Evolutionary conservation across 352 stramenopile species (phyloP).

Genomic region (Achlya hypogyna): DNA sequence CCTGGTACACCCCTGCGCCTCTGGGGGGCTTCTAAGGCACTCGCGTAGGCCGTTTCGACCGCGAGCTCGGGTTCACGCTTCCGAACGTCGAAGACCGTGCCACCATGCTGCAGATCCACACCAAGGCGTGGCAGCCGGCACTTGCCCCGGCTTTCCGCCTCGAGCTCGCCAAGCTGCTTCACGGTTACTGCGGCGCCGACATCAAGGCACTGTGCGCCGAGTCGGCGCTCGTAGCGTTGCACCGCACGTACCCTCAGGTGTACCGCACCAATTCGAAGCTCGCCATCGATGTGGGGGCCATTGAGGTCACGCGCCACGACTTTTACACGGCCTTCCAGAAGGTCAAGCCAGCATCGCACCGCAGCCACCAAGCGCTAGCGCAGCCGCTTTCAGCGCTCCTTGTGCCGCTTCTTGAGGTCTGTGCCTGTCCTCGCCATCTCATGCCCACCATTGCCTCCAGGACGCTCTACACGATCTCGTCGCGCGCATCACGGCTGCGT

Average conservation of each 20-base stretch:
- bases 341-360: slow-evolving; percentile 72
- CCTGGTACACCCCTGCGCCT: slow-evolving; percentile 34
- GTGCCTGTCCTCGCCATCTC: not conserved
- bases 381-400: slow-evolving; percentile 50
- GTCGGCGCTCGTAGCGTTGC: slow-evolving; percentile 79
- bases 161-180: slow-evolving; percentile 72
- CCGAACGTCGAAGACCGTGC: slow-evolving; percentile 71
- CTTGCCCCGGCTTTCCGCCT: slow-evolving; percentile 48
- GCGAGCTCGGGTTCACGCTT: slow-evolving; percentile 85
- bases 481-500: slow-evolving; percentile 36
- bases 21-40: not conserved
- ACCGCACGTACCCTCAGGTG: slow-evolving; percentile 80
- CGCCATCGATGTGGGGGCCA: slow-evolving; percentile 55
- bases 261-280: slow-evolving; percentile 74
- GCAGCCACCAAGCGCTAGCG: slow-evolving; percentile 59
- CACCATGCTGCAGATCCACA: slow-evolving; percentile 85
- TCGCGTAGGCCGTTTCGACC: slow-evolving; percentile 76
- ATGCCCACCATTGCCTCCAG: slow-evolving; percentile 21
- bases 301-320: slow-evolving; percentile 64
- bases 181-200: slow-evolving; percentile 87
- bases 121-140: slow-evolving; percentile 75
- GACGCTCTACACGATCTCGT: slow-evolving; percentile 33
- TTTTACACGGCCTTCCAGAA: slow-evolving; percentile 67
- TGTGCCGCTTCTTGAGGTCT: slow-evolving; percentile 32
- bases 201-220: slow-evolving; percentile 88